Percentiles rank a stretch among this genome's conserved stretches.
phyloP scores from a whole-genome alignment of 2,329 filamentous ascomycete species.

The Dactylellina cionopaga region DNA sequence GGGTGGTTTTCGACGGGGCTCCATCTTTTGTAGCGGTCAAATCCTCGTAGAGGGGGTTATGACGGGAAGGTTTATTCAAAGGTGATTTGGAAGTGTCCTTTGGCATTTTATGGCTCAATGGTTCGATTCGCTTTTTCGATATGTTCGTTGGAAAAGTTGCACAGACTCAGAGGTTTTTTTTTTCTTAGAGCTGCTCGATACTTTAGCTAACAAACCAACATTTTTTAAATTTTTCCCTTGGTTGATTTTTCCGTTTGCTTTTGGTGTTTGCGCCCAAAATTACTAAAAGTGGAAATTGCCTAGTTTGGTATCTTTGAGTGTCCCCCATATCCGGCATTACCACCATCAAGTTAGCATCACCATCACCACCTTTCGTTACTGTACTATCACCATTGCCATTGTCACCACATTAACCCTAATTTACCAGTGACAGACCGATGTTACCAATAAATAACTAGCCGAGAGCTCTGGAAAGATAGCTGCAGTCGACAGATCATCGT shows the following conservation, averaged over 20 bases:
- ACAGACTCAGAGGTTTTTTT: background rate
- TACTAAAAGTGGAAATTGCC: slow-evolving; percentile 28
- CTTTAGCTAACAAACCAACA: no score
- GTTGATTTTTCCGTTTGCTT: slow-evolving; percentile 9
- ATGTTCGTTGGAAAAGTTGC: background rate
- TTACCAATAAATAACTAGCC: no score
- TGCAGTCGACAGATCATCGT: no score
- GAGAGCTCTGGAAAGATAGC: no score
- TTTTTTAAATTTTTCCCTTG: slow-evolving; percentile 27
- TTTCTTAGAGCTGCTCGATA: background rate
- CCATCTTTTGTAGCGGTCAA: slow-evolving; percentile 71
- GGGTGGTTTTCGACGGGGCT: slow-evolving; percentile 75
- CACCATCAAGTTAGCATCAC: slow-evolving; percentile 42
- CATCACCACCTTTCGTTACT: slow-evolving; percentile 42
- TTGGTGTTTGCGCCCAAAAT: slow-evolving; percentile 38
- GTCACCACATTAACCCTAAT: no score
- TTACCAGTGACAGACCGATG: no score
- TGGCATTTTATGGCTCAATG: slow-evolving; percentile 35
- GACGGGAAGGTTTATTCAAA: slow-evolving; percentile 68
- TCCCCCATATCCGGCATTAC: no score
- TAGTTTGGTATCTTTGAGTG: slow-evolving; percentile 29
- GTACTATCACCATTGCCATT: slow-evolving; percentile 31
- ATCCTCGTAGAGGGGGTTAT: slow-evolving; percentile 92
- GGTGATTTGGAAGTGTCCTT: slow-evolving; percentile 51
- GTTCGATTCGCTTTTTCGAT: background rate